Evolutionary conservation across 1,139 yeast species (phyloP), one percentile per base, ranked within the genome.

Genomic region (Protomyces macrosporus): DNA sequence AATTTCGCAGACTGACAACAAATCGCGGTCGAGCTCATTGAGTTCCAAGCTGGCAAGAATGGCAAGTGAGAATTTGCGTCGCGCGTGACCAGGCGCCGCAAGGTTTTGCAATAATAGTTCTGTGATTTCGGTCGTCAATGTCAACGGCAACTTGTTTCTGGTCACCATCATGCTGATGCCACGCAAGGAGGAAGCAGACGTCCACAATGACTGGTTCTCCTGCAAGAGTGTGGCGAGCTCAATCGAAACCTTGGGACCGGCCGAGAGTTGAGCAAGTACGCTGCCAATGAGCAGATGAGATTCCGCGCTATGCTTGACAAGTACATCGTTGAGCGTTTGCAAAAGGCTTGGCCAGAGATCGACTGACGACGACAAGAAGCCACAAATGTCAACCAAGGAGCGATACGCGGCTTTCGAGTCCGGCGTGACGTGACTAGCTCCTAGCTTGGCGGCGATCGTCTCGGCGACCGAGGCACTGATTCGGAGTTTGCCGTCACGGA

Each of bases 1-100:
- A 3, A 75, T 78, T 67, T 74, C 78, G 71, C 80, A 85, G 72
- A 77, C 83, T 58, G 70, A 75, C 64, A 72, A 67, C 60, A 73
- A 64, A 55, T 66, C 65, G 3, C 75, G 73, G n/a, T 67, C 68
- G 14, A 54, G 10, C 12, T 34, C 54, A 5, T 37, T 23, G 16
- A 6, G 33, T 14, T 33, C 61, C 14, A 65, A 45, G 10, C 39
- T 39, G 34, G 54, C 53, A 35, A 66, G 16, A 33, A 61, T 35
- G 14, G 53, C 56, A 14, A 65, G 39, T 10, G 66, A 45, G 30
- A 37, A 45, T 9, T 56, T 34, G 9, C 67, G 60, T 9, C 66
- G 52, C 14, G 37, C 56, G 33, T 48, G 54, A 10, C 62, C 65
- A 4, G 61, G 54, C 4, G 45, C 40, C 30, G 60, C 45, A 6